Evolutionary conservation across 2,329 filamentous ascomycete genomes (phyloP), one percentile per base, ranked within the genome.

Genomic region (Arachnomyces sp.): DNA sequence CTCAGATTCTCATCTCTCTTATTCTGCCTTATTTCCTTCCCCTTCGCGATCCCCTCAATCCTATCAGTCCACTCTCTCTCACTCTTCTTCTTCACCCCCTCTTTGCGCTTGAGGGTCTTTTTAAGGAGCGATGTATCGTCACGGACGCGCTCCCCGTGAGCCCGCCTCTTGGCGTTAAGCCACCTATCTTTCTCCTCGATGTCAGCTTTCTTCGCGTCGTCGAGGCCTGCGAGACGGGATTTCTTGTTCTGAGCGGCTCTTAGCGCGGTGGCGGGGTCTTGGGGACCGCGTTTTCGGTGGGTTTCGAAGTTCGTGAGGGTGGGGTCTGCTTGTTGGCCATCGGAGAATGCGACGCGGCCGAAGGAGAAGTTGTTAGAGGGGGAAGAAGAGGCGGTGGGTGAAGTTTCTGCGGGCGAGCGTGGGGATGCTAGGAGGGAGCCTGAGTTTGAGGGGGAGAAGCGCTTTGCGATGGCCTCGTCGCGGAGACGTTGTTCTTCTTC

Each of bases 21-120:
- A 63, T 79, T 79, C 57, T 90, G 86, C 59, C 81, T 82, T 51
- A 84, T 81, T 39, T 86, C 83, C 59, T 84, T 83, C 36, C 83
- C 72, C 64, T 84, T 82, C 49, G 77, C 74, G 36, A 96, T 79
- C 20, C 81, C 81, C 18, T 82, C 77, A 30, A 77, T 67, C 36
- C 85, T 74, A 42, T 87, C 83, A 34, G 68, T 74, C 85, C 92
- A 96, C 57, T 92, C 87, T 58, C 83, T 82, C 61, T 87, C 86
- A 58, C 85, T 93, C 77, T 92, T 94, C 65, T 81, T 82, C 77
- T 95, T 96, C 38, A 76, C 71, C 50, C 81, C 79, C 55, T 95
- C 87, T 69, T 94, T 93, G 50, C 90, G 81, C 74, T 95, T 95
- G 50, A 96, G 71, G 0, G 89, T 84, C 72, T 94, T 95, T 73